Base-by-base conservation (phyloP, 805 yeast species). In the Lachancea quebecensis region DNA sequence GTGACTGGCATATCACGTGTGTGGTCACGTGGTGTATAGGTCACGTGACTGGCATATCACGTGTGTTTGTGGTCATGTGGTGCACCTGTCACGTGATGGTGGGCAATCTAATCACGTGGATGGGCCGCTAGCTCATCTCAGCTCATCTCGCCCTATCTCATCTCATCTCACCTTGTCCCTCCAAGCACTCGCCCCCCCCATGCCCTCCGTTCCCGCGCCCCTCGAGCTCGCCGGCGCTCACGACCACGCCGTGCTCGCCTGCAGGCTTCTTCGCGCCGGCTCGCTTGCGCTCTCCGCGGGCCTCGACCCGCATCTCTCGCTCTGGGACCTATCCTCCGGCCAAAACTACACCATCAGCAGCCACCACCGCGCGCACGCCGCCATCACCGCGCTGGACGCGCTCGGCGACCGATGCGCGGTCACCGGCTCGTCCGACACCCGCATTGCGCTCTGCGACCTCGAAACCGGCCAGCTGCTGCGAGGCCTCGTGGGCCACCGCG, bases 331-430 rank as follows among this genome's bases (percentile, higher is more conserved):
- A 11, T 25, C 27, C 11, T 11, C 34, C 33, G 21, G 36, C 14
- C 14, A 14, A 15, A 29, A 32, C 35, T 35, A 34, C 15, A 27
- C 21, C n/a, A 16, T 39, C 43, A 45, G 16, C 18, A 7, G 32
- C 34, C 14, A 18, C n/a, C 32, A 39, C 37, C 53, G 15, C 44
- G 57, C 10, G 52, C 59, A 66, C 55, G 31, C 48, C 54, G 87
- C 88, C 0, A 71, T 85, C 0, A 77, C 87, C 0, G 73, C 80
- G 1, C 52, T 84, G 9, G 59, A 65, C 27, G 85, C 90, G 86
- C 47, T 60, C 2, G 52, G 63, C 5, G 72, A 75, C 35, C 78
- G 75, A 31, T 50, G 66, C 2, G 14, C 81, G 2, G 72, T 70
- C 12, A 67, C 82, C 2, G 65, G 79, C 1, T 75, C 85, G 21